Conservation (phyloP, 257 asterid genomes). For the Solanum sejunctum region DNA sequence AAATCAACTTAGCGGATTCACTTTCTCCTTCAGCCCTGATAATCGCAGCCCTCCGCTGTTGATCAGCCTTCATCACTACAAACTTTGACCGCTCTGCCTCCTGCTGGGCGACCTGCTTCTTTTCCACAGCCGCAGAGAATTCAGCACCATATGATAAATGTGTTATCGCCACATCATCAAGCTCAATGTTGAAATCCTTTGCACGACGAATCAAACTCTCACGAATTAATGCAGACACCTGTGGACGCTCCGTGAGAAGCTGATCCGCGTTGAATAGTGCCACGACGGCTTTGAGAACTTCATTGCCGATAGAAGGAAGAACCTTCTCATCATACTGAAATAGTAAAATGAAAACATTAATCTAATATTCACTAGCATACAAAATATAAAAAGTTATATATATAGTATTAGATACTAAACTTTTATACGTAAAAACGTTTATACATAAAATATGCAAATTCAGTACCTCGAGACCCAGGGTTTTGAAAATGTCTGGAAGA, state of each 20-base stretch:
- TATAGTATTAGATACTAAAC: neutral
- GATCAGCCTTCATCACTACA: conserved; percentile 79
- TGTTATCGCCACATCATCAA: conserved; percentile 90
- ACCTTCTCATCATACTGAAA: conserved; percentile 74
- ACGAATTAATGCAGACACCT: conserved; percentile 83
- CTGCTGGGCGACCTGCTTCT: conserved; percentile 99
- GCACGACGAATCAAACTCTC: conserved; percentile 82
- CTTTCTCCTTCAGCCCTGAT: conserved; percentile 43
- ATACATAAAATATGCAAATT: neutral
- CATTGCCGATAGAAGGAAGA: conserved; percentile 97
- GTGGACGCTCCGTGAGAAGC: conserved; percentile 82
- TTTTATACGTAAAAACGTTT: neutral
- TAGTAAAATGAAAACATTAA: neutral
- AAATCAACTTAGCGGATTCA: conserved; percentile 37
- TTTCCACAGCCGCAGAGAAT: conserved; percentile 91
- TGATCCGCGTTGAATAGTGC: conserved; percentile 98
- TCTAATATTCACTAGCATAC: neutral
- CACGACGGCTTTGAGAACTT: conserved; percentile 81
- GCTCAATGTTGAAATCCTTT: conserved; percentile 70
- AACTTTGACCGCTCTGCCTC: conserved; percentile 95
- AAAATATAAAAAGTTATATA: neutral
- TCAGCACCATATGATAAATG: conserved; percentile 85
- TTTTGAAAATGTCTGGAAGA: conserved; percentile 64
- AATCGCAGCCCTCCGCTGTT: conserved; percentile 27
- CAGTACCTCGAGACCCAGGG: conserved; percentile 52